These are phyloP conservation scores for Penicillium crystallinum DNA, from an alignment of 495 filamentous ascomycete species.

Conservation along the genomic window DNA sequence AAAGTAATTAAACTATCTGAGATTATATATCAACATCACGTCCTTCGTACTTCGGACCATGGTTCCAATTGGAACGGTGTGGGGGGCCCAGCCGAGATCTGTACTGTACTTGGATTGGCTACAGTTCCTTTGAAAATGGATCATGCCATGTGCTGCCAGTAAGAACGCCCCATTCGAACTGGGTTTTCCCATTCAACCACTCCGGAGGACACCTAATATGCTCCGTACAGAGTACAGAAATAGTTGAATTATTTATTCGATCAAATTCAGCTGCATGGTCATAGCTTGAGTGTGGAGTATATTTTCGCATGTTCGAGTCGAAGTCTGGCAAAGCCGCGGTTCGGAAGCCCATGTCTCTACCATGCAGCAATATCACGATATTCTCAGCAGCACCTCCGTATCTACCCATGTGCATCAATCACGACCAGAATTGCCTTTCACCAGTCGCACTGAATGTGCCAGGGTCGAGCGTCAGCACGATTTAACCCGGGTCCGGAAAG, in stretches of 20 bases:
- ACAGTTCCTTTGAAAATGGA: not conserved
- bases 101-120: not conserved
- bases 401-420: not conserved
- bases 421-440: not conserved
- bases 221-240: no score
- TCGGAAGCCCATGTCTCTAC: not conserved
- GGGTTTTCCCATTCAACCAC: no score
- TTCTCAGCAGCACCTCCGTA: not conserved
- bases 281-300: not conserved
- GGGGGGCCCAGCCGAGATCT: not conserved
- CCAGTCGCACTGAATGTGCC: not conserved
- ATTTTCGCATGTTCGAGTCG: not conserved
- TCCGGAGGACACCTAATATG: no score
- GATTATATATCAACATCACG: no score
- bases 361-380: not conserved
- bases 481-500: not conserved
- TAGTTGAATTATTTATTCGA: not conserved
- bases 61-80: not conserved
- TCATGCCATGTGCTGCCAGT: slow-evolving; percentile 1
- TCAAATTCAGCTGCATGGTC: not conserved
- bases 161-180: not conserved
- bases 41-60: not conserved
- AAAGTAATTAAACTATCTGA: no score
- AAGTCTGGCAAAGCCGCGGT: not conserved
- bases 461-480: not conserved